Evolutionary conservation across 2,329 filamentous ascomycete species (phyloP).

Genomic region (Penicillium sp.): DNA sequence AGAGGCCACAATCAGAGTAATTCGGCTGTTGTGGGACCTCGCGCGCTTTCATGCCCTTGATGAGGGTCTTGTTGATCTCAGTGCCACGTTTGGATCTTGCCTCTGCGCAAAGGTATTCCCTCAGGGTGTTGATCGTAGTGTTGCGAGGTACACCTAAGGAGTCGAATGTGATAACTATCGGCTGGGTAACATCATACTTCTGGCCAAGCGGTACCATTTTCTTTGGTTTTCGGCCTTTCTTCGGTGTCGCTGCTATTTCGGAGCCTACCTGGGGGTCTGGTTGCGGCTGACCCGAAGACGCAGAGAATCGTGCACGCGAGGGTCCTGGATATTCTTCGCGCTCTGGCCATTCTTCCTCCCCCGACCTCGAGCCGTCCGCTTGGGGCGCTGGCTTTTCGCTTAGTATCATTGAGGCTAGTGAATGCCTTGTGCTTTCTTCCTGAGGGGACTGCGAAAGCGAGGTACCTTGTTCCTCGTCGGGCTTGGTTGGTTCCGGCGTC

Average conservation of each 20-base stretch:
- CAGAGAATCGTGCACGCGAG: slow-evolving; percentile 25
- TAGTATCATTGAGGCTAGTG: slow-evolving; percentile 37
- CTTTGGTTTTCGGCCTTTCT: slow-evolving; percentile 28
- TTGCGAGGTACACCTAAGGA: slow-evolving; percentile 73
- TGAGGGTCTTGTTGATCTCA: slow-evolving; percentile 49
- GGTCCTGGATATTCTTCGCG: slow-evolving; percentile 32
- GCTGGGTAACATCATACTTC: slow-evolving; percentile 58
- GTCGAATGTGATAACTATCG: slow-evolving; percentile 84
- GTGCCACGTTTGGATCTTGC: slow-evolving; percentile 65
- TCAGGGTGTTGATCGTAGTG: slow-evolving; percentile 69
- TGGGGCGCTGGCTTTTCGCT: slow-evolving; percentile 24
- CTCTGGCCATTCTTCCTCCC: slow-evolving; percentile 35
- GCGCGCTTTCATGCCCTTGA: slow-evolving; percentile 71
- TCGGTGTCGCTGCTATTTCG: slow-evolving; percentile 16
- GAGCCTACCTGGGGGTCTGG: slow-evolving; percentile 21
- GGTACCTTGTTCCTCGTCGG: neutral
- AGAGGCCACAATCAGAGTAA: slow-evolving; percentile 87
- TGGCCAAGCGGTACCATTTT: slow-evolving; percentile 33
- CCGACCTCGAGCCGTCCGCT: slow-evolving; percentile 7
- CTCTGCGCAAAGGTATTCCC: slow-evolving; percentile 77
- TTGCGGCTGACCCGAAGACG: slow-evolving; percentile 18
- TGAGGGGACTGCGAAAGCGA: slow-evolving; percentile 20
- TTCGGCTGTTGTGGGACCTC: slow-evolving; percentile 81
- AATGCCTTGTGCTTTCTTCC: slow-evolving; percentile 31
- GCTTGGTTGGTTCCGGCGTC: slow-evolving; percentile 28